Percentiles rank a stretch among this genome's conserved stretches.
phyloP scores from a whole-genome alignment of 805 yeast genomes.

The Nakazawaea holstii region DNA sequence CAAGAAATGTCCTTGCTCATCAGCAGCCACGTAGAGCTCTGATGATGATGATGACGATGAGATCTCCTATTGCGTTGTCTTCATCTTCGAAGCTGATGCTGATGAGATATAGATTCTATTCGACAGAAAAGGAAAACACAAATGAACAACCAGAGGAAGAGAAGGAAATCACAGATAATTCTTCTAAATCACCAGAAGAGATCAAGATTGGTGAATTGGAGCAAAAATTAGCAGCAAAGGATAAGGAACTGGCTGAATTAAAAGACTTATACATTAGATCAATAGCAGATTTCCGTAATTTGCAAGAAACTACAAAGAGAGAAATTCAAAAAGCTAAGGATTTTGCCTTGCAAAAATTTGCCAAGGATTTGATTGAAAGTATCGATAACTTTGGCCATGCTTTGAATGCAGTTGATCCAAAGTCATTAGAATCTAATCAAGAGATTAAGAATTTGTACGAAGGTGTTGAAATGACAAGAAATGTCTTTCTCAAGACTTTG shows the following conservation, averaged over 20 bases:
- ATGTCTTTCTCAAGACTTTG: constrained; percentile 79
- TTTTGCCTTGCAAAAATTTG: constrained; percentile 88
- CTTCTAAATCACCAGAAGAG: constrained; percentile 14
- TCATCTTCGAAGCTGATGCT: not conserved
- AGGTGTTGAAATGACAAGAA: constrained; percentile 88
- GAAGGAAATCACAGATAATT: constrained; percentile 14
- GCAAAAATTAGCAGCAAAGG: constrained; percentile 52
- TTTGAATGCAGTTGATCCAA: constrained; percentile 62
- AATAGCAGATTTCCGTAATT: constrained; percentile 87
- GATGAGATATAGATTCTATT: constrained; percentile 19
- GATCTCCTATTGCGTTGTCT: not conserved
- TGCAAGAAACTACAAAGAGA: constrained; percentile 84
- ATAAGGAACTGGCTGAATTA: constrained; percentile 71
- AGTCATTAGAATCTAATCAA: constrained; percentile 48
- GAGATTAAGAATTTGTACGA: constrained; percentile 75
- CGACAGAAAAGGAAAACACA: constrained; percentile 23
- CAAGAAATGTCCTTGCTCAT: constrained; percentile 16
- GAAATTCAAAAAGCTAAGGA: constrained; percentile 85
- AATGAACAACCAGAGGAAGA: constrained; percentile 15
- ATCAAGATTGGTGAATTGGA: constrained; percentile 35
- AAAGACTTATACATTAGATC: constrained; percentile 81
- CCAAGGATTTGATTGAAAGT: constrained; percentile 83
- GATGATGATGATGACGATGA: not conserved
- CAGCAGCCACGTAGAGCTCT: constrained; percentile 1
- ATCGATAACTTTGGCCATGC: constrained; percentile 90